Base-by-base conservation (phyloP, 75 land plant genomes). In the Selaginella moellendorffii region DNA sequence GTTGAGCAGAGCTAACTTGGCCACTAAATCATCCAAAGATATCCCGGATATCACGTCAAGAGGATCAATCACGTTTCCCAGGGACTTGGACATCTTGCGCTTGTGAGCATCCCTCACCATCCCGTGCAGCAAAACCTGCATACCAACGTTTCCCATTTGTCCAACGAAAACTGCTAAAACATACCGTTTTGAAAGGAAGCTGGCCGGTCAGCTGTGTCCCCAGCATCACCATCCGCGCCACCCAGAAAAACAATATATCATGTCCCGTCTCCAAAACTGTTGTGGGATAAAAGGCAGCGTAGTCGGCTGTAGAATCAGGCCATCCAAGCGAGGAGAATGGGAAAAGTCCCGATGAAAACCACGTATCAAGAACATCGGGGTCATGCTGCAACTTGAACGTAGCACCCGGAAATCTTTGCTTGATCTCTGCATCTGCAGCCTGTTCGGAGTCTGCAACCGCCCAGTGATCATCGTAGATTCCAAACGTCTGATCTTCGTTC, bases 151-250 rank as follows among this genome's bases (percentile, higher is more conserved):
- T n/a, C n/a, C n/a, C n/a, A n/a, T n/a, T n/a, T n/a, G n/a, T n/a
- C n/a, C n/a, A n/a, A n/a, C n/a, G n/a, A n/a, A n/a, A n/a, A n/a
- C n/a, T n/a, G n/a, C n/a, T n/a, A n/a, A n/a, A n/a, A n/a, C 89
- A 95, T 12, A 95, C 78, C 66, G 85, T 73, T 24, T 81, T 79
- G 72, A 95, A 89, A 14, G 99, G 99, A 61, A 74, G 72, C 52
- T 64, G 80, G 14, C 99, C 99, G 31, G 99, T 95, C 69, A 95
- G 83, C 66, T 95, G 96, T 71, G 89, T 82, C 26, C 99, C 96
- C 99, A 92, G 85, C 99, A 95, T 95, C 28, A 93, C 86, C 98
- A 93, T 93, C 63, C 98, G 74, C 65, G 99, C 99, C 31, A 95
- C 99, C 99, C 99, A 95, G 63, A 95, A 95, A 78, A 95, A 95